Conservation (phyloP, 495 filamentous ascomycete species). For the Entonaema liquescens region DNA sequence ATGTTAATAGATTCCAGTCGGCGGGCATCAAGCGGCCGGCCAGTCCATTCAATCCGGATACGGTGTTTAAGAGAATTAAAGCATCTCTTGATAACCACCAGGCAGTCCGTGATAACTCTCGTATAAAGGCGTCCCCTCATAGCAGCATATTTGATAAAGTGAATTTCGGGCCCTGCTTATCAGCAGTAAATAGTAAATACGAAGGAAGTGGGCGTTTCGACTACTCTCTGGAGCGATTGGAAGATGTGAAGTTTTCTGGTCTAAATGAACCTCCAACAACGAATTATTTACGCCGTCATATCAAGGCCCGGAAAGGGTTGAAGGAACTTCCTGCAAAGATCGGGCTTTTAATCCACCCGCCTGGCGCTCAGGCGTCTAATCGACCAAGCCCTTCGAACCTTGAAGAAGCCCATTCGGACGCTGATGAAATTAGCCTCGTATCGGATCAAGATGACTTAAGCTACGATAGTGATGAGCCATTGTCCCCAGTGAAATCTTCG, state of each 20-base stretch:
- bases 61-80: conserved; percentile 60
- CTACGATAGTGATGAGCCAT: conserved; percentile 53
- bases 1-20: conserved; percentile 38
- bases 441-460: conserved; percentile 62
- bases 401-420: conserved; percentile 54
- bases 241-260: conserved; percentile 22
- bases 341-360: conserved; percentile 46
- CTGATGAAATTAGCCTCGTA: conserved; percentile 54
- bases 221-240: conserved; percentile 44
- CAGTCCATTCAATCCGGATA: conserved; percentile 61
- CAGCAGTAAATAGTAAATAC: conserved; percentile 61
- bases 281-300: conserved; percentile 50
- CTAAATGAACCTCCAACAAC: conserved; percentile 50
- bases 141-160: conserved; percentile 60
- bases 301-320: conserved; percentile 46
- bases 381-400: conserved; percentile 41
- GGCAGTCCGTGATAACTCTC: conserved; percentile 37
- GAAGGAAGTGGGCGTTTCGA: conserved; percentile 58
- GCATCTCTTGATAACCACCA: conserved; percentile 47
- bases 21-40: conserved; percentile 51
- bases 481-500: conserved; percentile 54
- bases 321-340: conserved; percentile 52
- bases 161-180: conserved; percentile 58
- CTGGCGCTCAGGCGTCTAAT: conserved; percentile 38
- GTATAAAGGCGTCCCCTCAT: conserved; percentile 23